Percentiles rank a stretch among this genome's conserved stretches.
These are phyloP conservation scores for Sporothrix pallida DNA, from an alignment of 2,329 filamentous ascomycete species.

Conservation along the genomic window DNA sequence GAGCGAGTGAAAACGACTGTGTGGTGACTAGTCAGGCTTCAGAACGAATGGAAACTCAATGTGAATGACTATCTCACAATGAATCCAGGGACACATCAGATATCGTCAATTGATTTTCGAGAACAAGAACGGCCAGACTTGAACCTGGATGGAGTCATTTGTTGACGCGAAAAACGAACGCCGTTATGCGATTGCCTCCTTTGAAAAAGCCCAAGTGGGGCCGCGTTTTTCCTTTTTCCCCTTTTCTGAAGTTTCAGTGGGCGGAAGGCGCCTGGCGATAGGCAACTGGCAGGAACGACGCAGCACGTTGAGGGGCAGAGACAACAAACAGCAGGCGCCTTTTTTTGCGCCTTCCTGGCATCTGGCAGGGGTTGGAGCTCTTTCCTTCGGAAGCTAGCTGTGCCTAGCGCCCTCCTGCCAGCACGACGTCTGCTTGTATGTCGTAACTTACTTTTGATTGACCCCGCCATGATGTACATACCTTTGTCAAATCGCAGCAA, in stretches of 20 bases:
- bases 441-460: background rate
- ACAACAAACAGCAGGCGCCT: background rate
- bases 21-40: background rate
- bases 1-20: background rate
- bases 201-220: background rate
- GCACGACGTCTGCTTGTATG: background rate
- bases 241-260: background rate
- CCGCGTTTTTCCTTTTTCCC: conserved; percentile 15
- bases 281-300: conserved; percentile 18
- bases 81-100: background rate
- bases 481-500: background rate
- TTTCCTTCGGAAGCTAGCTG: conserved; percentile 22
- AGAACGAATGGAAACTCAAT: background rate
- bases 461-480: conserved; percentile 23
- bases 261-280: background rate
- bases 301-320: background rate
- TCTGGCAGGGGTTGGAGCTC: background rate
- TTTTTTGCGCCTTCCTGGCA: no score
- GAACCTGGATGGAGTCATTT: conserved; percentile 10
- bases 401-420: background rate
- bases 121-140: background rate
- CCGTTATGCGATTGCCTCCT: background rate
- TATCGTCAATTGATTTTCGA: background rate
- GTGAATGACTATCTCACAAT: background rate
- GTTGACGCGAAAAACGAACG: conserved; percentile 15